A percentile compares a stretch with the other conserved stretches of the same genome.
phyloP scores from a whole-genome alignment of 1,284 basidiomycete genomes.

The Cutaneotrichosporon dermatis region DNA sequence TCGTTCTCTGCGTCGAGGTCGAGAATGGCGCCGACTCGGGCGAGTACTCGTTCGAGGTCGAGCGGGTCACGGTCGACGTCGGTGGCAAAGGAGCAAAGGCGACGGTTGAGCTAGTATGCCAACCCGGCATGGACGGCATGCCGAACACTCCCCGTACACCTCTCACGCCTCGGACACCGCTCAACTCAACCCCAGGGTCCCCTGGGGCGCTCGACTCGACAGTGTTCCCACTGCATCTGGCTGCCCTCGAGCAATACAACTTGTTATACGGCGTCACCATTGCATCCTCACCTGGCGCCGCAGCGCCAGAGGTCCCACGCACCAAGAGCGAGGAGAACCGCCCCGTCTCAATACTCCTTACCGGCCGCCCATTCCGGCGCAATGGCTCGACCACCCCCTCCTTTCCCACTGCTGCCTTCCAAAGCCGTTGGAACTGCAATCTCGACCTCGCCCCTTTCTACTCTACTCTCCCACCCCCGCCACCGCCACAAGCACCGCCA shows the following conservation, averaged over 20 bases:
- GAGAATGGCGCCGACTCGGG: conserved; percentile 55
- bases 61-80: conserved; percentile 65
- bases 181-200: not conserved
- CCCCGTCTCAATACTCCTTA: conserved; percentile 70
- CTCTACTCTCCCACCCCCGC: conserved; percentile 24
- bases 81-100: conserved; percentile 69
- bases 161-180: not conserved
- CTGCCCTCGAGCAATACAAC: conserved; percentile 72
- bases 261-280: conserved; percentile 72
- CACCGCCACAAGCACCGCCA: conserved; percentile 10
- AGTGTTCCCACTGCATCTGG: conserved; percentile 64
- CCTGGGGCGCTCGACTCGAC: not conserved
- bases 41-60: conserved; percentile 63
- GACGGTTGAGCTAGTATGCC: conserved; percentile 50
- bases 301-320: conserved; percentile 6
- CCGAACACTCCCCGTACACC: too few species aligned
- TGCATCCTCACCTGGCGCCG: conserved; percentile 24
- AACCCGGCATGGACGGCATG: conserved; percentile 37
- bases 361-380: conserved; percentile 57
- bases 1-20: conserved; percentile 79
- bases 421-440: conserved; percentile 79
- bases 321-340: conserved; percentile 58
- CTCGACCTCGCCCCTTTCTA: conserved; percentile 63
- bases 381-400: not conserved
- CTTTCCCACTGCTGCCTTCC: conserved; percentile 63